phyloP scores from a whole-genome alignment of 2,329 filamentous ascomycete genomes.

The Trichoderma aggressivum region DNA sequence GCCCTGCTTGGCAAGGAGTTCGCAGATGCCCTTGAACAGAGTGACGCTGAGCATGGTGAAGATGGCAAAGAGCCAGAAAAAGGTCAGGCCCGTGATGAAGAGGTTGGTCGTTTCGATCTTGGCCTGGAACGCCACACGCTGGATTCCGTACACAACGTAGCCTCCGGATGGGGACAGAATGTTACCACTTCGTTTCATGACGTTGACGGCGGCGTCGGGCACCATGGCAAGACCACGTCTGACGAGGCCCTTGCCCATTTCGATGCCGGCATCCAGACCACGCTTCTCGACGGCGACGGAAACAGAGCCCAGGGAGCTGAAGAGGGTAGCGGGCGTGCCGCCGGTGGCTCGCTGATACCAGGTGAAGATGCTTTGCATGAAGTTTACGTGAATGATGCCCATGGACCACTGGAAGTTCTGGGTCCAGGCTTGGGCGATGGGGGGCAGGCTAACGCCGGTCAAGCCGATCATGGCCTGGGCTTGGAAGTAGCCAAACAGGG shows the following conservation, averaged over 20 bases:
- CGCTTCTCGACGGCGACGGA: slow-evolving; percentile 71
- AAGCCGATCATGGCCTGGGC: slow-evolving; percentile 88
- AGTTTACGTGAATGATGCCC: slow-evolving; percentile 83
- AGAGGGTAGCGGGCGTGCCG: slow-evolving; percentile 73
- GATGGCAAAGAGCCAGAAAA: slow-evolving; percentile 82
- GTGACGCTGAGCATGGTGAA: slow-evolving; percentile 56
- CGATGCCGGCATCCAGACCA: slow-evolving; percentile 31
- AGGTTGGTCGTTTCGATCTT: slow-evolving; percentile 86
- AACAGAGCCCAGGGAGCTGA: slow-evolving; percentile 64
- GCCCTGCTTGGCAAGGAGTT: slow-evolving; percentile 69
- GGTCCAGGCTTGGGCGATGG: slow-evolving; percentile 88
- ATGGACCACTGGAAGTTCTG: slow-evolving; percentile 99
- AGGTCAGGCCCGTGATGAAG: slow-evolving; percentile 85
- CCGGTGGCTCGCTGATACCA: slow-evolving; percentile 97
- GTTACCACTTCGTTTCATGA: slow-evolving; percentile 51
- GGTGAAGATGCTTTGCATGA: slow-evolving; percentile 83
- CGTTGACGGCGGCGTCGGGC: slow-evolving; percentile 38
- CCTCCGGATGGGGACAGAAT: slow-evolving; percentile 52
- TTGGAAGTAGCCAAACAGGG: slow-evolving; percentile 92
- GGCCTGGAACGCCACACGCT: slow-evolving; percentile 83
- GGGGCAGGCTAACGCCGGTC: slow-evolving; percentile 75
- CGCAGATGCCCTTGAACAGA: slow-evolving; percentile 68
- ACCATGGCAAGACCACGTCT: slow-evolving; percentile 55
- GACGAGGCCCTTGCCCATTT: slow-evolving; percentile 34
- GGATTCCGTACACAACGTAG: slow-evolving; percentile 72